phyloP scores from a whole-genome alignment of 2,329 filamentous ascomycete genomes.

The Graphilbum ipis-grandicollis region DNA sequence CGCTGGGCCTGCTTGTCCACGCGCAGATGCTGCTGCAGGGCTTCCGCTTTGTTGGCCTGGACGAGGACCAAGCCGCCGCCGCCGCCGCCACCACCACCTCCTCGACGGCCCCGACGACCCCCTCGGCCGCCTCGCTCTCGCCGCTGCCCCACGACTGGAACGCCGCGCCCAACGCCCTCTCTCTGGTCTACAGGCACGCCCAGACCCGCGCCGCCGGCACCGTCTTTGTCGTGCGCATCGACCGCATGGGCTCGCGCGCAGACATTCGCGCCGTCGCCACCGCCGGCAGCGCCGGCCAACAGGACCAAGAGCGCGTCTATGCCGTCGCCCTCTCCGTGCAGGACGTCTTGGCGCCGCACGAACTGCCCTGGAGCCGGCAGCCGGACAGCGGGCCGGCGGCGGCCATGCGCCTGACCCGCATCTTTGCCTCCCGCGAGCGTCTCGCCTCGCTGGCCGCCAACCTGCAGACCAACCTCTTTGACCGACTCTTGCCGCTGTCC shows the following conservation, averaged over 20 bases:
- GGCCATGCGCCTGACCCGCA: slow-evolving; percentile 24
- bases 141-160: slow-evolving; percentile 71
- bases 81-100: slow-evolving; percentile 30
- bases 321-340: slow-evolving; percentile 57
- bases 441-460: slow-evolving; percentile 51
- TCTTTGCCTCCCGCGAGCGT: slow-evolving; percentile 59
- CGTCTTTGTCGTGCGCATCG: slow-evolving; percentile 67
- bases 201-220: slow-evolving; percentile 50
- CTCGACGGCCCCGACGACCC: slow-evolving; percentile 64
- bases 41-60: slow-evolving; percentile 69
- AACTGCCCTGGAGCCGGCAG: slow-evolving; percentile 27
- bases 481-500: slow-evolving; percentile 63
- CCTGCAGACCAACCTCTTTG: slow-evolving; percentile 65
- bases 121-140: slow-evolving; percentile 22
- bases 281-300: slow-evolving; percentile 36
- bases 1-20: slow-evolving; percentile 68
- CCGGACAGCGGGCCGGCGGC: background rate
- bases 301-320: slow-evolving; percentile 68
- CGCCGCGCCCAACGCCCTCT: slow-evolving; percentile 47
- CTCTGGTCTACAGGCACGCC: slow-evolving; percentile 73
- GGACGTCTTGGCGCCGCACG: slow-evolving; percentile 52
- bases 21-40: slow-evolving; percentile 65
- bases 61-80: slow-evolving; percentile 33
- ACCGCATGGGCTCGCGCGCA: slow-evolving; percentile 67
- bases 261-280: slow-evolving; percentile 65